Percentiles rank a stretch among this genome's conserved stretches.
Evolutionary conservation across 1,284 basidiomycete genomes (phyloP).

Genomic region (Marasmius fiardii): DNA sequence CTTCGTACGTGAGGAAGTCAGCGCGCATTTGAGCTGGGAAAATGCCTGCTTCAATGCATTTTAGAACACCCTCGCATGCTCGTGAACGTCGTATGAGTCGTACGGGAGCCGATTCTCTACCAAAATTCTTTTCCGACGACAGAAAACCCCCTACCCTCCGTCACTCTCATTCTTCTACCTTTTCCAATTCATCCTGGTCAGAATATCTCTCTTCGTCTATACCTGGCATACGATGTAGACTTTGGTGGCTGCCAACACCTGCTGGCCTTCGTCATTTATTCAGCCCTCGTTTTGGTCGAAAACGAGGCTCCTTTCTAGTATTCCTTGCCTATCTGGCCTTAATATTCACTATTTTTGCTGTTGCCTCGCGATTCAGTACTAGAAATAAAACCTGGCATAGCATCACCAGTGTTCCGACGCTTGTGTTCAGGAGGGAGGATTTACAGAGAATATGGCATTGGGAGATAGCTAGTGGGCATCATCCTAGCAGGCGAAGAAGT

Average conservation of each 20-base stretch:
- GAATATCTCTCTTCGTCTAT: slow-evolving; percentile 7
- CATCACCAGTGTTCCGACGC: slow-evolving; percentile 11
- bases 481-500: slow-evolving; percentile 11
- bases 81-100: slow-evolving; percentile 10
- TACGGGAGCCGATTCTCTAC: slow-evolving; percentile 6
- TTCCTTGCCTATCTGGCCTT: slow-evolving; percentile 10
- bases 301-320: slow-evolving; percentile 14
- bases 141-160: slow-evolving; percentile 8
- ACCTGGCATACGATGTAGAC: slow-evolving; percentile 8
- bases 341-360: slow-evolving; percentile 13
- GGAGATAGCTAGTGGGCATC: slow-evolving; percentile 17
- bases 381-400: slow-evolving; percentile 13
- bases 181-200: slow-evolving; percentile 10
- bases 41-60: slow-evolving; percentile 8
- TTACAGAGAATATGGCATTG: slow-evolving; percentile 16
- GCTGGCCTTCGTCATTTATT: slow-evolving; percentile 9
- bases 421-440: slow-evolving; percentile 17
- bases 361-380: slow-evolving; percentile 13
- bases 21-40: not conserved
- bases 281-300: slow-evolving; percentile 10
- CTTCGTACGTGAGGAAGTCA: not conserved
- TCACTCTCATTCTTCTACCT: not conserved
- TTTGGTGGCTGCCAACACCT: slow-evolving; percentile 8
- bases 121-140: slow-evolving; percentile 13
- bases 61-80: slow-evolving; percentile 7